These are phyloP conservation scores for Auricularia sp. DNA, from an alignment of 768 basidiomycete species.

Conservation along the genomic window DNA sequence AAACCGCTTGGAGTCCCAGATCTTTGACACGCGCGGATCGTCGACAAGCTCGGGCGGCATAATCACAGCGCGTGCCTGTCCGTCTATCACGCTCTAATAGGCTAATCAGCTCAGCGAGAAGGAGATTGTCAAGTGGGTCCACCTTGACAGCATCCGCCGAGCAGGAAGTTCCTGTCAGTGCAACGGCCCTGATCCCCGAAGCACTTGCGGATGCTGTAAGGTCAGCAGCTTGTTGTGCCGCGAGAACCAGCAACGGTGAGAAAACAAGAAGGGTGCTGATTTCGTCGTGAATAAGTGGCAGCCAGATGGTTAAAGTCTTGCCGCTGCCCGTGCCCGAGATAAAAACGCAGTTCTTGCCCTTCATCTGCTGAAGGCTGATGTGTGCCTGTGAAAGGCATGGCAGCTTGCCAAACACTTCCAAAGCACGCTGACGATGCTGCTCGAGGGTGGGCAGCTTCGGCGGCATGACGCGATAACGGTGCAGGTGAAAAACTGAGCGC, in stretches of 20 bases:
- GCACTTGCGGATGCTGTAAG: not conserved
- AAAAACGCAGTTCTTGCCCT: not conserved
- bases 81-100: constrained; percentile 17
- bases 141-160: constrained; percentile 13
- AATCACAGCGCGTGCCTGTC: constrained; percentile 17
- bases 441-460: too few species aligned
- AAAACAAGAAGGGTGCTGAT: constrained; percentile 17
- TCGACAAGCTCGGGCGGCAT: constrained; percentile 21
- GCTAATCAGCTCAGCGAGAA: not conserved
- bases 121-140: not conserved
- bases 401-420: too few species aligned
- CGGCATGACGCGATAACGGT: too few species aligned
- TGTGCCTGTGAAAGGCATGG: too few species aligned
- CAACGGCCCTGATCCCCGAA: constrained; percentile 12
- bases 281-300: not conserved
- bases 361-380: too few species aligned
- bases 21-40: constrained; percentile 16
- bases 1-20: constrained; percentile 6
- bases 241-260: constrained; percentile 23
- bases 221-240: constrained; percentile 17
- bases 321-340: not conserved
- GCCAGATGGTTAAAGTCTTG: not conserved
- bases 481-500: too few species aligned
- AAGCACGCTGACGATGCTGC: too few species aligned
- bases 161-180: constrained; percentile 12